Evolutionary conservation across 192 early-diverging fungal genomes (phyloP).

Genomic region (Coemansia sp.): DNA sequence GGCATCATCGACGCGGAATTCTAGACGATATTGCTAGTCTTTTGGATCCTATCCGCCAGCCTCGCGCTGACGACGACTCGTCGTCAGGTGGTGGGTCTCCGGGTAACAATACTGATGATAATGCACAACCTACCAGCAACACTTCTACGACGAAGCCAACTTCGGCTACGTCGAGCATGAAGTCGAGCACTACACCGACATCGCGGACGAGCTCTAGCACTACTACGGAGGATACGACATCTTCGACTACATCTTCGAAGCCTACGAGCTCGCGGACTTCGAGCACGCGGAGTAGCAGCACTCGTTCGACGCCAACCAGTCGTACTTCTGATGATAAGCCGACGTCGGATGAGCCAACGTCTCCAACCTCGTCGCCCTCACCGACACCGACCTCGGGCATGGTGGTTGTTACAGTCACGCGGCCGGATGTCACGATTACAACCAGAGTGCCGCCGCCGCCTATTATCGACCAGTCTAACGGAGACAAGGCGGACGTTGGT

Average conservation of each 20-base stretch:
- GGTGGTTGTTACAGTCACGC: constrained; percentile 44
- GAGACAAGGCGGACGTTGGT: constrained; percentile 50
- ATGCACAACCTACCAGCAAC: background rate
- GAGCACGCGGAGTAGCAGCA: background rate
- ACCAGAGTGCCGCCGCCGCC: constrained; percentile 28
- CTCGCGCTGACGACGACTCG: constrained; percentile 4
- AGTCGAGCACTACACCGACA: constrained; percentile 5
- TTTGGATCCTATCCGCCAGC: constrained; percentile 1
- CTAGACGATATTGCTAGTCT: constrained; percentile 14
- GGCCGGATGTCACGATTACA: constrained; percentile 32
- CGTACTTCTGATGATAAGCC: background rate
- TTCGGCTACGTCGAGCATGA: background rate
- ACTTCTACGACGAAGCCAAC: background rate
- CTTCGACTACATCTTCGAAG: background rate
- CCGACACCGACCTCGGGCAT: constrained; percentile 8
- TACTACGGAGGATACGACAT: background rate
- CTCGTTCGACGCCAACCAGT: background rate
- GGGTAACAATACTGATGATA: background rate
- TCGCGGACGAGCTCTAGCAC: background rate
- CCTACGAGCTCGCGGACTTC: background rate
- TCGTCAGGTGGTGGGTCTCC: background rate
- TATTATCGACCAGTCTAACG: constrained; percentile 47
- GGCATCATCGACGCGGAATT: constrained; percentile 21
- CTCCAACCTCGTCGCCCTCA: constrained; percentile 1
- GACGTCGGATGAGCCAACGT: constrained; percentile 6